phyloP scores from a whole-genome alignment of 2,329 filamentous ascomycete genomes.

The Botrytis aclada region DNA sequence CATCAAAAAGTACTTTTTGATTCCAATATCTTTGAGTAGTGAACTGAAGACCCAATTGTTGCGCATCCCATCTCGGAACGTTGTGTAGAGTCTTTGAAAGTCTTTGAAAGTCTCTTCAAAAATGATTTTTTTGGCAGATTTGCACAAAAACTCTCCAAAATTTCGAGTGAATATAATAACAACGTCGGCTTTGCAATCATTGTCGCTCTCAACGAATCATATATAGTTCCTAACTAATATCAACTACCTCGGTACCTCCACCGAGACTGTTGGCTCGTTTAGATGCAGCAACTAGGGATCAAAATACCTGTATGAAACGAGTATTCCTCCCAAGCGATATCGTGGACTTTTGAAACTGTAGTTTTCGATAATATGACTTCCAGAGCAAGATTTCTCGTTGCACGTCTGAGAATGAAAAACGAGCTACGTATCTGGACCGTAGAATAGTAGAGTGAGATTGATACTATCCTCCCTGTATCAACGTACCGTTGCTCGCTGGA shows the following conservation, averaged over 20 bases:
- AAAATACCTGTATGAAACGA: no score
- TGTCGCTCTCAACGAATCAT: neutral
- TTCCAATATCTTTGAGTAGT: neutral
- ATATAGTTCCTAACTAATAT: accelerated
- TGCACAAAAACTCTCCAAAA: neutral
- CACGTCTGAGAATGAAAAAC: no score
- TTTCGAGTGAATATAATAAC: neutral
- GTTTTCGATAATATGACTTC: no score
- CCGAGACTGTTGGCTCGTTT: neutral
- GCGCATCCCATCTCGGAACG: no score
- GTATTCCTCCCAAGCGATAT: no score
- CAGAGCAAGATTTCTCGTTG: no score
- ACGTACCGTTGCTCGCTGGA: neutral
- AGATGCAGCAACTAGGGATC: no score
- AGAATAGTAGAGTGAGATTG: neutral
- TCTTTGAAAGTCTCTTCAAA: neutral
- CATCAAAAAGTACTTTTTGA: neutral
- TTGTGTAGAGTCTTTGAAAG: neutral
- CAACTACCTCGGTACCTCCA: accelerated
- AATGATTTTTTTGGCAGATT: neutral
- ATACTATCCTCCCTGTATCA: neutral
- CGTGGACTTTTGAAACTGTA: no score
- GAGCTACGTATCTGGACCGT: no score
- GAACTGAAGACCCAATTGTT: neutral
- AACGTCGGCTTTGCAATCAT: neutral